These are phyloP conservation scores for Neurospora crassa DNA, from an alignment of 2,329 filamentous ascomycete genomes.

Conservation along the genomic window DNA sequence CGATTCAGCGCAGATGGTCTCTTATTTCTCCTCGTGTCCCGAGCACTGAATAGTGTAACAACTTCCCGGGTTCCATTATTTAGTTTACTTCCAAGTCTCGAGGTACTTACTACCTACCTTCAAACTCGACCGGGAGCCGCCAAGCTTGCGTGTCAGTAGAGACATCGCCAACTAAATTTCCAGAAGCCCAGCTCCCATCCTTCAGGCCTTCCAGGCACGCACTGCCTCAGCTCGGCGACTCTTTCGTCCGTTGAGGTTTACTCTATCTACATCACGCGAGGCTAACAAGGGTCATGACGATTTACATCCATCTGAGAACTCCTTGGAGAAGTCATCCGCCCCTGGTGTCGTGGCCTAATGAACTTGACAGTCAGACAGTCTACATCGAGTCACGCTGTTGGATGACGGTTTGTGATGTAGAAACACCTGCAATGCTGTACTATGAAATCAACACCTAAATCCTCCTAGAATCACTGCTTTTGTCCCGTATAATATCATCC, in stretches of 20 bases:
- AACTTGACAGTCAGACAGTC: not conserved
- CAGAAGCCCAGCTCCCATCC: not conserved
- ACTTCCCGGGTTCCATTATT: too few relatives aligned
- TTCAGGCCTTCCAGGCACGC: not conserved
- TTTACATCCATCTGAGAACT: not conserved
- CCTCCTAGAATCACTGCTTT: not conserved
- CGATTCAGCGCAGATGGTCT: not conserved
- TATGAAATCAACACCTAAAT: constrained; percentile 1
- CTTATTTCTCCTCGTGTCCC: not conserved
- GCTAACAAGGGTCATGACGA: not conserved
- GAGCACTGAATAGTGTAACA: not conserved
- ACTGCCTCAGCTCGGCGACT: not conserved
- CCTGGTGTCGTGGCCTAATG: not conserved
- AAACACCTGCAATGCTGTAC: not conserved
- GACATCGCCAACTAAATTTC: not conserved
- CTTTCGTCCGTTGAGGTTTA: not conserved
- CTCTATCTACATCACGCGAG: not conserved
- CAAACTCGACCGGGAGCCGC: not conserved
- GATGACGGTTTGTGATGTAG: not conserved
- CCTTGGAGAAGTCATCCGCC: not conserved
- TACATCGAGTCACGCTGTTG: not conserved
- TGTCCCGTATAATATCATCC: not conserved
- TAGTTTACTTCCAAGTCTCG: too few relatives aligned
- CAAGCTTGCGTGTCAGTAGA: not conserved
- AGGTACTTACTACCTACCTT: too few relatives aligned